Base-by-base conservation (phyloP, 305 asterid genomes). In the Petunia hybrid region DNA sequence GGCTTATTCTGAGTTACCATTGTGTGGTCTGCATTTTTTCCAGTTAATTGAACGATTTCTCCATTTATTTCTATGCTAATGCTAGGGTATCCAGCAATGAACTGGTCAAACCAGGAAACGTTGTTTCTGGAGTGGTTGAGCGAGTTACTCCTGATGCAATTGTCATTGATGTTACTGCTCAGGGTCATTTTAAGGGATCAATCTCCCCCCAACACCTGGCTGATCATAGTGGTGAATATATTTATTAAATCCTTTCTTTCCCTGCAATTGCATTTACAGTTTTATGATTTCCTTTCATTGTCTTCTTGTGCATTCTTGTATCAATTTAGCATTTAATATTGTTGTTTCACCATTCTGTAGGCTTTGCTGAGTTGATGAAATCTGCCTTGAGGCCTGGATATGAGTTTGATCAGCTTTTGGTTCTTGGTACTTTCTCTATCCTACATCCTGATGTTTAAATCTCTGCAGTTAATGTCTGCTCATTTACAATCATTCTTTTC, bases 41-140 rank as follows among this genome's bases (percentile, higher is more conserved):
- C 31, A 8, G 42, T 14, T 74, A 74, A 53, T 6, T 74, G 55
- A 7, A 36, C 55, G 79, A 38, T 38, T 7, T 39, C n/a, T 55
- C 48, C 79, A 55, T 53, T 53, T 38, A 38, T 74, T 74, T 74
- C 51, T 13, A 53, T 14, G 79, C 38, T 14, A 38, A 74, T 74
- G 65, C 78, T 79, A 96, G 99, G 91, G 82, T 84, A 48, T 82
- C 84, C 8, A 87, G 76, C 83, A 90, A 88, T 83, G 97, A 86
- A 80, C 79, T 80, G 70, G 80, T 90, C 83, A 89, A 89, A 80
- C 91, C 89, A 62, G 98, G 99, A 80, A 93, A 89, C 83, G 61
- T 93, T 66, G 97, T 96, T 76, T 89, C 98, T 86, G 99, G 98
- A 87, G 87, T 90, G 85, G 97, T 94, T 74, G 96, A 91, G 80